A percentile compares a stretch with the other conserved stretches of the same genome.
These are phyloP conservation scores for Wickerhamiella australiensis DNA, from an alignment of 805 yeast species.

Conservation along the genomic window DNA sequence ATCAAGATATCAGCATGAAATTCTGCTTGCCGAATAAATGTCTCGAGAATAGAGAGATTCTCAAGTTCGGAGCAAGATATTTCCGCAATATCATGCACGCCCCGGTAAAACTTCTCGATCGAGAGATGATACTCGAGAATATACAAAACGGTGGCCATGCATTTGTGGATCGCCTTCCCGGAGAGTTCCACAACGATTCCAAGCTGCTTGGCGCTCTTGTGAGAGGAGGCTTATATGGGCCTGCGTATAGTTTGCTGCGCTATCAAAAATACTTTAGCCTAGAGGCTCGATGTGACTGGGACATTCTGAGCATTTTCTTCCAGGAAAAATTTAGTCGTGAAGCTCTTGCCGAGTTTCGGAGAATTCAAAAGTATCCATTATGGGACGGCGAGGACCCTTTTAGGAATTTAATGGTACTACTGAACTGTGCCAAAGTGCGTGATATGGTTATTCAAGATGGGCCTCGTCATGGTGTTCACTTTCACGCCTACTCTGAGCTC, in stretches of 20 bases:
- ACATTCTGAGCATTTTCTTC: not conserved
- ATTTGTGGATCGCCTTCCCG: not conserved
- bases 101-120: not conserved
- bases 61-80: not conserved
- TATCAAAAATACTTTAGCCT: not conserved
- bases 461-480: too few relatives aligned
- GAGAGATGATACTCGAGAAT: not conserved
- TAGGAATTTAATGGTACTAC: not conserved
- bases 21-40: not conserved
- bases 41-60: not conserved
- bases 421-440: not conserved
- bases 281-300: not conserved
- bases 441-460: not conserved
- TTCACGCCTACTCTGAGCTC: too few relatives aligned
- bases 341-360: not conserved
- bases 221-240: not conserved
- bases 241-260: not conserved
- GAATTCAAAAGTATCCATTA: not conserved
- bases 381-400: not conserved
- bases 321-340: not conserved
- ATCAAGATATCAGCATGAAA: not conserved
- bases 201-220: not conserved
- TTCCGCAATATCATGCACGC: not conserved
- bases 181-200: not conserved
- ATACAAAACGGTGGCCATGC: not conserved